These are phyloP conservation scores for Oidiodendron maius DNA, from an alignment of 495 filamentous ascomycete species.

Conservation along the genomic window DNA sequence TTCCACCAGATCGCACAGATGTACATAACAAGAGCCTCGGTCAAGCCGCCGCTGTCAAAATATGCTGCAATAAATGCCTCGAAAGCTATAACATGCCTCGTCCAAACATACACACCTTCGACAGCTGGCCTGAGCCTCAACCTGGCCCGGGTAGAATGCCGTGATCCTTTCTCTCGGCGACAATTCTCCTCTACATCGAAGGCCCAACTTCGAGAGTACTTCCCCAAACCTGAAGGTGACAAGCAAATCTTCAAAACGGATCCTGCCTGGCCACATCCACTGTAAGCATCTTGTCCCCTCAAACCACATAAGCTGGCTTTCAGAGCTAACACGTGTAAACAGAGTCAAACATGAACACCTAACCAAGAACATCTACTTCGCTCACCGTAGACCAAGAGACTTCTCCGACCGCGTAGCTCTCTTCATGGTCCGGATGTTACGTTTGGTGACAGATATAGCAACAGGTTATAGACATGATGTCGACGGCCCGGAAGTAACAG, in stretches of 20 bases:
- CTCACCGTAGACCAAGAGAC: conserved; percentile 60
- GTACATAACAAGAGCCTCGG: conserved; percentile 15
- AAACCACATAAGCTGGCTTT: not conserved
- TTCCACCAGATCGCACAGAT: too few species aligned
- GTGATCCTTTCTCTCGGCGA: conserved; percentile 7
- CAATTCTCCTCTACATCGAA: conserved; percentile 21
- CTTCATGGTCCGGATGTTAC: conserved; percentile 51
- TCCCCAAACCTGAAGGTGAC: conserved; percentile 19
- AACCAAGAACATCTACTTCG: conserved; percentile 49
- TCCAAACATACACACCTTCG: conserved; percentile 14
- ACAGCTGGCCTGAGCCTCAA: conserved; percentile 10
- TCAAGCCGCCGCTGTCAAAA: conserved; percentile 11
- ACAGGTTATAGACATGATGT: conserved; percentile 69
- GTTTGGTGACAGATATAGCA: conserved; percentile 60
- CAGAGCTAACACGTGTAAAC: too few species aligned
- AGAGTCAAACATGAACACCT: conserved; percentile 63
- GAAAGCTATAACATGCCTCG: conserved; percentile 17
- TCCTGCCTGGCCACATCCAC: conserved; percentile 64
- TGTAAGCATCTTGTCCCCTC: conserved; percentile 26
- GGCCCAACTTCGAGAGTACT: conserved; percentile 18
- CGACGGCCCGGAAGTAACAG: conserved; percentile 33
- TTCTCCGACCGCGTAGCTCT: conserved; percentile 67
- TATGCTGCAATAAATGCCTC: conserved; percentile 20
- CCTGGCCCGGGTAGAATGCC: conserved; percentile 7
- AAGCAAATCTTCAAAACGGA: conserved; percentile 39